Conservation (phyloP, 2,329 filamentous ascomycete species). For the Botrytis cinerea region DNA sequence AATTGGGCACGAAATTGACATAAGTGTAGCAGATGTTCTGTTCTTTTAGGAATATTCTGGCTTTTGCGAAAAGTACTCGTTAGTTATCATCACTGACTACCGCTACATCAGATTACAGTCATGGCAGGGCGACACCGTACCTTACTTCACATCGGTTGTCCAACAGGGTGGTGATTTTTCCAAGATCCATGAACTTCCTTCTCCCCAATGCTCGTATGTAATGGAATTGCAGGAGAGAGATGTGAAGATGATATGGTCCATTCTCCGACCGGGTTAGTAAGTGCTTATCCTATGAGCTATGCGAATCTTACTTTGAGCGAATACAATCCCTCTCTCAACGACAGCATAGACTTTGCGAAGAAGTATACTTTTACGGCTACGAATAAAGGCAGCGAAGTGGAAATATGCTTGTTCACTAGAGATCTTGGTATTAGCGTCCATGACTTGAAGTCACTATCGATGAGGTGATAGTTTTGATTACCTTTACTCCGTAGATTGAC, state of each 20-base stretch:
- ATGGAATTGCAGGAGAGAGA: background rate
- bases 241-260: background rate
- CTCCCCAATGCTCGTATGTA: background rate
- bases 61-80: background rate
- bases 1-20: background rate
- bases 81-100: slow-evolving; percentile 10
- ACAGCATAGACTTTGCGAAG: slow-evolving; percentile 21
- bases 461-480: background rate
- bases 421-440: slow-evolving; percentile 15
- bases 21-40: slow-evolving; percentile 11
- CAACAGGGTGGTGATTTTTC: background rate
- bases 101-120: slow-evolving; percentile 6
- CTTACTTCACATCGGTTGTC: slow-evolving; percentile 16
- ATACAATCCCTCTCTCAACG: slow-evolving; percentile 22
- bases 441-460: background rate
- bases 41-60: background rate
- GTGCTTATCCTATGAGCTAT: background rate
- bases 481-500: background rate
- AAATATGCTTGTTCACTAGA: slow-evolving; percentile 20
- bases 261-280: background rate
- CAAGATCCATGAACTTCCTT: background rate
- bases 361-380: slow-evolving; percentile 12
- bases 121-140: background rate
- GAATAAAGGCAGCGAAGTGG: slow-evolving; percentile 16
- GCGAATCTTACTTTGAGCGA: slow-evolving; percentile 10